phyloP scores from a whole-genome alignment of 768 basidiomycete species.

The Trametes coccinea region DNA sequence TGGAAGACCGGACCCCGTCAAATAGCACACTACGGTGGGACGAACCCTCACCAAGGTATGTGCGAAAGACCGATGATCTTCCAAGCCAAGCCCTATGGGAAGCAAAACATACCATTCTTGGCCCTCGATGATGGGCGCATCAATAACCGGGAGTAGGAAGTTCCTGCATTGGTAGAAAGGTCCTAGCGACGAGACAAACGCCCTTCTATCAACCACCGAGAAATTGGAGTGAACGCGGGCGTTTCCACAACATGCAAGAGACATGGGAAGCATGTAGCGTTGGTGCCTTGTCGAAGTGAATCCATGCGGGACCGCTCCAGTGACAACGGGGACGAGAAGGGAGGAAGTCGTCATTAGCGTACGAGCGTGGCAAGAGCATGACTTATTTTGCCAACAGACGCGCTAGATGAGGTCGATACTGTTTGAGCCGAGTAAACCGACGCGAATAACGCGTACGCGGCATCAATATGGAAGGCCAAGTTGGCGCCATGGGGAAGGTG shows the following conservation, averaged over 20 bases:
- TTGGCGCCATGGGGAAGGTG: neutral
- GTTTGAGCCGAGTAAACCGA: neutral
- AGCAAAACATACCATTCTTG: too few species aligned
- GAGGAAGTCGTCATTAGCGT: neutral
- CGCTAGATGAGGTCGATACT: too few species aligned
- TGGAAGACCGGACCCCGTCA: too few species aligned
- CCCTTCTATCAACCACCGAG: neutral
- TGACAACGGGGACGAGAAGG: too few species aligned
- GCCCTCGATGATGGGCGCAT: neutral
- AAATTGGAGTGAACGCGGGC: too few species aligned
- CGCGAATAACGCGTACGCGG: neutral
- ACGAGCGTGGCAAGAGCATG: neutral
- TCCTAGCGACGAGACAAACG: neutral
- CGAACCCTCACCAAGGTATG: too few species aligned
- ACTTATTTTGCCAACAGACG: neutral
- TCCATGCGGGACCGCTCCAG: neutral
- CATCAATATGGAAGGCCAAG: slow-evolving; percentile 9
- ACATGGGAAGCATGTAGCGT: too few species aligned
- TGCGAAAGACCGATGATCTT: too few species aligned
- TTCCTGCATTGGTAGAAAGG: neutral
- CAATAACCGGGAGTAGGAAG: neutral
- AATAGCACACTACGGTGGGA: too few species aligned
- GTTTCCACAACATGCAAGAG: too few species aligned
- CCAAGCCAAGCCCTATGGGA: too few species aligned
- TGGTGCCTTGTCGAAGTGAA: neutral